phyloP scores from a whole-genome alignment of 306 rosid genomes.

The Corylus americana region DNA sequence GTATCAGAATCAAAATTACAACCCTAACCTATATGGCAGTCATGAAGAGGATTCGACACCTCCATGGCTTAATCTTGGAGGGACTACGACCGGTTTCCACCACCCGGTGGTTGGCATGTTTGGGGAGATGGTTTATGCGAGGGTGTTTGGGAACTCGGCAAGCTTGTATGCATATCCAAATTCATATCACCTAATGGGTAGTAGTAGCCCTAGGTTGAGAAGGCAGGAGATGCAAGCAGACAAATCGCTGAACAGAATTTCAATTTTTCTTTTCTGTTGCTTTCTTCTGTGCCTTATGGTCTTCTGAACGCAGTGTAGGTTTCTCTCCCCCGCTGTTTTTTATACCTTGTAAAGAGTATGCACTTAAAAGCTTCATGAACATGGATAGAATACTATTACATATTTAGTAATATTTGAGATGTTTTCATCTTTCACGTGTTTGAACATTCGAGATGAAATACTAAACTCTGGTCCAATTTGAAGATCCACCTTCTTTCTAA shows the following conservation, averaged over 20 bases:
- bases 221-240: conserved; percentile 84
- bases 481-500: too few species aligned
- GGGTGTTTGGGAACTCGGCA: conserved; percentile 69
- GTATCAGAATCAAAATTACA: conserved; percentile 54
- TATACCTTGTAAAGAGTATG: conserved; percentile 38
- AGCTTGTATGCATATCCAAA: conserved; percentile 50
- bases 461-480: too few species aligned
- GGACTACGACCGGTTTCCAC: conserved; percentile 41
- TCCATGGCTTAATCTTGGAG: conserved; percentile 44
- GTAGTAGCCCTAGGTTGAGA: conserved; percentile 62
- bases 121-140: conserved; percentile 69
- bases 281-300: conserved; percentile 75
- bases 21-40: conserved; percentile 27
- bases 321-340: conserved; percentile 25
- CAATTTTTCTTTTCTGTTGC: conserved; percentile 81
- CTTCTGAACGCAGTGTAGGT: conserved; percentile 46
- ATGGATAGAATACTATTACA: conserved; percentile 10
- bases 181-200: conserved; percentile 50
- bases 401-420: conserved; percentile 9
- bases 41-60: conserved; percentile 55
- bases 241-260: conserved; percentile 77
- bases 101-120: conserved; percentile 67
- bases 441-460: too few species aligned
- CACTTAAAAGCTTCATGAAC: not conserved
- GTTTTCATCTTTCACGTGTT: not conserved